Evolutionary conservation across 345 rosid genomes (phyloP), one percentile per base, ranked within the genome.

Genomic region (Punica granatum): DNA sequence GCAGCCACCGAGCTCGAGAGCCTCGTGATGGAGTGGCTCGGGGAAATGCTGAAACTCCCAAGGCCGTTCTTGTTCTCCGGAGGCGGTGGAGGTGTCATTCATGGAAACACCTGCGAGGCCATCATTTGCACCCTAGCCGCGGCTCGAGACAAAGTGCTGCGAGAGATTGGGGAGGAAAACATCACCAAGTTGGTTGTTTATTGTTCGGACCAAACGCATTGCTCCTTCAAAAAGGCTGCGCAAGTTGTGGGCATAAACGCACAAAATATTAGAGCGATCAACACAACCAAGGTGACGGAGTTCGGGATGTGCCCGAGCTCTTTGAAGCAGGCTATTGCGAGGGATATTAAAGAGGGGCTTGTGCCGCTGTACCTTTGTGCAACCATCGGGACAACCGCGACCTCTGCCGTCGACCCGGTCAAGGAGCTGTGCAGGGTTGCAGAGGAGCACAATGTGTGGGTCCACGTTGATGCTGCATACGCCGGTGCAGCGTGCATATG

Each of bases 401-500:
- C 56, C 6, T 48, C 72, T 0, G 72, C 85, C 0, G 75, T 80
- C 1, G 84, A 80, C 67, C 88, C 81, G 6, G 0, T 77, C 8
- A 41, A 21, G 28, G 70, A 62, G 16, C 51, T 81, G 6, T 59
- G 71, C 18, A 7, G 69, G 0, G 66, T 78, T 0, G 82, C 79
- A 0, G 63, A 65, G 0, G 41, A 49, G n/a, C 54, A 83, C 36
- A 66, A 64, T 30, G 31, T 82, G 21, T 81, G 88, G 88, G 68
- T 85, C 44, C 89, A 80, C 10, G 69, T 85, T 1, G 88, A 82
- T 72, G 88, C 83, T 1, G 90, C 85, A 0, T 80, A 79, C 31
- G 88, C 82, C 0, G 90, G 86, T 19, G 74, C 70, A n/a, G 77
- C 68, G 1, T 80, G 85, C 39, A 66, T 85, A 16, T 87, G 88